phyloP scores from a whole-genome alignment of 306 rosid species.

The Potentilla sterilis region DNA sequence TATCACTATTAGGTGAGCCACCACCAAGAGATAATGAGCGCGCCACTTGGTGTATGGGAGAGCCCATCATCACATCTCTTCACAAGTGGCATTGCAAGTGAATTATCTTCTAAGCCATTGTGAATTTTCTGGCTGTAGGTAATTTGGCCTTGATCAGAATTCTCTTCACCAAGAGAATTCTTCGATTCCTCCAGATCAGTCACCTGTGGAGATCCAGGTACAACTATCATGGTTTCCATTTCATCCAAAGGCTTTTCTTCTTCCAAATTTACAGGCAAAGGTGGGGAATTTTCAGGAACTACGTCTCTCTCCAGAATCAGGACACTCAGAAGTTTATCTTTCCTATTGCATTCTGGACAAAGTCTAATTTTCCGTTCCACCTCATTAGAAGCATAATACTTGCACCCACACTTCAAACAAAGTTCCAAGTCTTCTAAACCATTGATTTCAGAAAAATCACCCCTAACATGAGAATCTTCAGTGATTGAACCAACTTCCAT shows the following conservation, averaged over 20 bases:
- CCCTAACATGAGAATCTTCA: conserved; percentile 40
- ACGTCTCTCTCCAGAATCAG: conserved; percentile 34
- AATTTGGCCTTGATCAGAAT: conserved; percentile 41
- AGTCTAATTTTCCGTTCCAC: conserved; percentile 35
- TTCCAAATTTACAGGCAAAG: conserved; percentile 28
- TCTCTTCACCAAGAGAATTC: conserved; percentile 35
- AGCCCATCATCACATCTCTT: conserved; percentile 38
- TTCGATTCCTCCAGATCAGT: conserved; percentile 34
- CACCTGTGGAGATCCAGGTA: conserved; percentile 35
- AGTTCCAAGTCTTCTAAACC: conserved; percentile 34
- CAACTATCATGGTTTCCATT: conserved; percentile 24
- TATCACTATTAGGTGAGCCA: conserved; percentile 24
- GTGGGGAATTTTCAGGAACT: conserved; percentile 36
- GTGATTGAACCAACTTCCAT: conserved; percentile 38
- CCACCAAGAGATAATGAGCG: conserved; percentile 34
- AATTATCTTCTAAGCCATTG: conserved; percentile 35
- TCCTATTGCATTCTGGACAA: conserved; percentile 60
- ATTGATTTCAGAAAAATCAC: conserved; percentile 38
- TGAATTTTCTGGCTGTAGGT: conserved; percentile 37
- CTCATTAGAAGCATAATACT: conserved; percentile 32
- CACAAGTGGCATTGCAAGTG: conserved; percentile 32
- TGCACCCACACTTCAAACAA: conserved; percentile 61
- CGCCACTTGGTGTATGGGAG: conserved; percentile 33
- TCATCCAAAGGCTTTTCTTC: conserved; percentile 36
- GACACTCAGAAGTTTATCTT: conserved; percentile 37